These are phyloP conservation scores for Acacia crassicarpa DNA, from an alignment of 306 rosid genomes.

Conservation along the genomic window DNA sequence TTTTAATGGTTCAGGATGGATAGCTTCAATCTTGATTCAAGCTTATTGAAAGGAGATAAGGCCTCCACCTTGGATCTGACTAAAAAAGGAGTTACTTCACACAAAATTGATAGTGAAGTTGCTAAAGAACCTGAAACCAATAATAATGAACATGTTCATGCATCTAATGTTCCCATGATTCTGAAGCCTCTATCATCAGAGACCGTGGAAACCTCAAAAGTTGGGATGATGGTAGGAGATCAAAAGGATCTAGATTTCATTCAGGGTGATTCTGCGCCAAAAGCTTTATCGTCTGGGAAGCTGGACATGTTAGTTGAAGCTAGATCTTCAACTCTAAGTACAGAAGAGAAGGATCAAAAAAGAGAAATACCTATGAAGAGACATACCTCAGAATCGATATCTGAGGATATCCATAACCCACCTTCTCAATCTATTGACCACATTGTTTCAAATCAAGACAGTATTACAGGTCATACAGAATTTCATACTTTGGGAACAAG, in stretches of 20 bases:
- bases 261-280: slow-evolving; percentile 40
- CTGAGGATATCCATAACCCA: slow-evolving; percentile 32
- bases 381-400: slow-evolving; percentile 33
- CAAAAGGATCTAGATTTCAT: slow-evolving; percentile 38
- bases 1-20: slow-evolving; percentile 54
- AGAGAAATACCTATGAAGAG: slow-evolving; percentile 34
- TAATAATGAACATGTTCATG: slow-evolving; percentile 34
- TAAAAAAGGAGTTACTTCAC: slow-evolving; percentile 44
- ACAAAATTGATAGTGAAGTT: slow-evolving; percentile 39
- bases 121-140: slow-evolving; percentile 37
- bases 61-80: slow-evolving; percentile 38
- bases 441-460: slow-evolving; percentile 38
- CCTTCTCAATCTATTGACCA: slow-evolving; percentile 31
- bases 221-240: slow-evolving; percentile 41
- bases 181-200: slow-evolving; percentile 44
- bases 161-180: slow-evolving; percentile 36
- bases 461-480: slow-evolving; percentile 33
- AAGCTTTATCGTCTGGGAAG: slow-evolving; percentile 34
- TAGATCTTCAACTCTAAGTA: slow-evolving; percentile 17
- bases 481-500: slow-evolving; percentile 38
- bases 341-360: slow-evolving; percentile 45
- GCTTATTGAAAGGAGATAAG: slow-evolving; percentile 44
- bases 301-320: slow-evolving; percentile 29
- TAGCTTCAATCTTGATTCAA: slow-evolving; percentile 61
- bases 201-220: slow-evolving; percentile 35